Evolutionary conservation across 179 eudicot genomes (phyloP), one percentile per base, ranked within the genome.

Genomic region (Monotropa hypopitys): DNA sequence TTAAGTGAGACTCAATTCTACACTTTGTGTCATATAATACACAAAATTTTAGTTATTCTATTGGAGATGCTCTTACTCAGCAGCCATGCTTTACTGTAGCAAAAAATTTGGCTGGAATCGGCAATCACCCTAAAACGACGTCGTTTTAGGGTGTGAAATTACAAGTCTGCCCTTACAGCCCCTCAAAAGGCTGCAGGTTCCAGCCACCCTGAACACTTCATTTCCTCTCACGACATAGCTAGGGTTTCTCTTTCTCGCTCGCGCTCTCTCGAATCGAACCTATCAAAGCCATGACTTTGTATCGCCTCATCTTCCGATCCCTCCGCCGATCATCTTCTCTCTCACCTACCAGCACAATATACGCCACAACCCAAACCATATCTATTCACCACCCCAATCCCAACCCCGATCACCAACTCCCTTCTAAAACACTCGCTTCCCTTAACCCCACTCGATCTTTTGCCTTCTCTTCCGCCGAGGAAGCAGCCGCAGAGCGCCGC

Each of bases 381-480:
- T 35, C 61, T 63, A 30, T 75, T 57, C 35, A 1, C 45, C 46
- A 9, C 62, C 51, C 33, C 53, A n/a, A 35, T 70, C 70, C 7
- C 13, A 56, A 13, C 16, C 50, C 21, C 28, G 12, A 18, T 75
- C 69, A 46, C 72, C 72, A 73, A 46, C 47, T 18, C 26, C 65
- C 13, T 21, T 72, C 80, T 10, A 79, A 74, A 12, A 56, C 69
- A 54, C 85, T 82, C 12, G 62, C 38, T 42, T 53, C 76, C 81
- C 70, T 76, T 0, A 45, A 70, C 63, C 46, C 38, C 68, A 32
- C 42, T 61, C 47, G 42, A 18, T 76, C 88, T 43, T 79, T 82
- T 79, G 87, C 94, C 70, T 92, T 87, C 88, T 87, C 97, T 79
- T 90, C 98, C 46, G 96, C 96, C 62, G 98, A 94, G 53, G 98